Evolutionary conservation across 2,329 filamentous ascomycete species (phyloP), one percentile per base, ranked within the genome.

Genomic region (Fusarium algeriense): DNA sequence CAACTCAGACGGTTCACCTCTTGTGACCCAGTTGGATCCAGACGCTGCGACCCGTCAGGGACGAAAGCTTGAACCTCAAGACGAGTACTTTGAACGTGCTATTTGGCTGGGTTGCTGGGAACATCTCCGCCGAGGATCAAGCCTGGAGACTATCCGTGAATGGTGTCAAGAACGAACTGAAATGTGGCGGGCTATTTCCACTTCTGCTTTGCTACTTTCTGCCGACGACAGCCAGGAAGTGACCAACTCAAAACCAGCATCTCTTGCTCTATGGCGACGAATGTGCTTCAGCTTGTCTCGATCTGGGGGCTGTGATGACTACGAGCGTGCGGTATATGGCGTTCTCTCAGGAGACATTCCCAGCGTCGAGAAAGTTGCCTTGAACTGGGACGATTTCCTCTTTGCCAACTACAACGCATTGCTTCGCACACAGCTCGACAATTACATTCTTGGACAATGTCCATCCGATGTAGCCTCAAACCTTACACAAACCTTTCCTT

Each of bases 91-190:
- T 69, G 96, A 99, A 82, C 89, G 92, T 57, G 92, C 94, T 5
- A 93, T 97, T 49, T 98, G 96, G 95, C 87, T 95, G 67, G 92
- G 93, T n/a, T 96, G 93, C 81, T 98, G 94, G 84, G 94, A 97
- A 80, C 93, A 97, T 85, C 85, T 99, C 56, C 90, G 95, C 52
- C 90, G 94, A 48, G 96, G 96, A n/a, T 91, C 90, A 72, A 89
- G 86, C 67, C 89, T 92, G 82, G 82, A 87, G 12, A 88, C 92
- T 40, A 92, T 98, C 69, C 89, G 90, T 59, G 92, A 95, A 52
- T 98, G 94, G 93, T 97, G 94, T 76, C 85, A 91, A 49, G 92
- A 95, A 75, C 89, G 93, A 64, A 93, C 93, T 13, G 95, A 98
- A 82, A 89, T 91, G 67, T 99, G 95, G 95, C 90, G 95, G 68